phyloP scores from a whole-genome alignment of 2,329 filamentous ascomycete genomes.

The Metarhizium anisopliae region DNA sequence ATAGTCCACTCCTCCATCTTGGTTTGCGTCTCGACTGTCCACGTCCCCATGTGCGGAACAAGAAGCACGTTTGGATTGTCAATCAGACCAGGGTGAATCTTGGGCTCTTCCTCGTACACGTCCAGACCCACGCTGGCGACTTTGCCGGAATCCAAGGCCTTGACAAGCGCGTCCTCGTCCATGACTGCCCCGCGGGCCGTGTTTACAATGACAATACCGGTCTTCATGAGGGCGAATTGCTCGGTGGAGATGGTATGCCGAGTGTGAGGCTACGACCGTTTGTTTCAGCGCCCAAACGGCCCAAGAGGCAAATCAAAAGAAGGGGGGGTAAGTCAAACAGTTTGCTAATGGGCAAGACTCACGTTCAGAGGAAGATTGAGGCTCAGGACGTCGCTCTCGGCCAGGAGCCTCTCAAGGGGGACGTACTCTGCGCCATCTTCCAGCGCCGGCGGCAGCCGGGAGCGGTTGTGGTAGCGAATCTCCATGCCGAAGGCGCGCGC shows the following conservation, averaged over 20 bases:
- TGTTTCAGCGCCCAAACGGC: neutral
- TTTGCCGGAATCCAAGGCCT: constrained; percentile 59
- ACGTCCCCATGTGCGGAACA: constrained; percentile 81
- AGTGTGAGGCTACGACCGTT: constrained; percentile 44
- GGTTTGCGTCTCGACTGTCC: constrained; percentile 56
- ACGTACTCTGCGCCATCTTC: constrained; percentile 57
- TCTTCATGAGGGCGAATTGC: constrained; percentile 72
- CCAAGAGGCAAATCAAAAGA: too few species aligned
- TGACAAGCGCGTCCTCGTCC: constrained; percentile 70
- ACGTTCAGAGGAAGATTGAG: constrained; percentile 77
- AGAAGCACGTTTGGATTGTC: constrained; percentile 64
- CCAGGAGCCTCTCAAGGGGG: constrained; percentile 62
- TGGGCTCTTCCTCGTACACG: constrained; percentile 75
- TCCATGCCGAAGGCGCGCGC: constrained; percentile 68
- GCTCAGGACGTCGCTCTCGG: constrained; percentile 65
- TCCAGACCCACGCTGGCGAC: constrained; percentile 68
- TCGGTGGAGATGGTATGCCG: constrained; percentile 63
- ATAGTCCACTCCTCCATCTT: constrained; percentile 72
- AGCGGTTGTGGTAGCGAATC: constrained; percentile 67
- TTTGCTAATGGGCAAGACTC: constrained; percentile 31
- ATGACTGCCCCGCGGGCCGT: constrained; percentile 77
- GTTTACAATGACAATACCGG: constrained; percentile 68
- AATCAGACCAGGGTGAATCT: constrained; percentile 63
- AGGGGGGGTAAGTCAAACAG: too few species aligned
- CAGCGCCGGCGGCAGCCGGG: constrained; percentile 44